Evolutionary conservation across 2,329 filamentous ascomycete species (phyloP), one percentile per base, ranked within the genome.

Genomic region (Microcera coccophila): DNA sequence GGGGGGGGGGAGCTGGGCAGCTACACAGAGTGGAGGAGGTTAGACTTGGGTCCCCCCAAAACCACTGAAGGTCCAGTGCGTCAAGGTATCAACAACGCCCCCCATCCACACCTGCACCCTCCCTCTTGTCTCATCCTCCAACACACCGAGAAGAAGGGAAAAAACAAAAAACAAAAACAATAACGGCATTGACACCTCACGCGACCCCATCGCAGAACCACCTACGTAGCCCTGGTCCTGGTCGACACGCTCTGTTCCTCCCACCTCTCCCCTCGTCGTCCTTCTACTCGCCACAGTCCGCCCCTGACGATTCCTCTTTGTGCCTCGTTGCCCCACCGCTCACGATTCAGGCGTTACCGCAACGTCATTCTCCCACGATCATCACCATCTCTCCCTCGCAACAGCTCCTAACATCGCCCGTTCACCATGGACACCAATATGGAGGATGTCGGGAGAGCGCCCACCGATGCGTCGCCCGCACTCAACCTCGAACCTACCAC

Each of bases 381-480:
- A n/a, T n/a, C n/a, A n/a, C 41, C 42, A 44, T 39, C 36, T 36
- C 49, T 48, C 49, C 39, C 38, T 32, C 33, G 41, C 44, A 47
- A 49, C 44, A 40, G 41, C 47, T 42, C 52, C 45, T 28, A 42
- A 42, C 42, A 15, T 42, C 48, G 32, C 46, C 40, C 45, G 15
- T 15, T 5, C 7, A 32, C n/a, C 51, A 95, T 96, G 90, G 91
- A 98, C 71, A 95, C 90, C 64, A 95, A 94, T 71, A 98, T 98
- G 93, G 91, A 96, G 75, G 93, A 98, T 67, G 90, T 95, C 59
- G 87, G 85, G 63, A 87, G 90, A 71, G 83, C 86, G 62, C 87
- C 90, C 54, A 79, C 87, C 65, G 85, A 85, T 63, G 71, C 95
- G 59, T 81, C 85, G 47, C 81, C 89, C 38, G 74, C 82, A 42